These are phyloP conservation scores for Cardiosporidium cionae DNA, from an alignment of 169 alveolate species.

Conservation along the genomic window DNA sequence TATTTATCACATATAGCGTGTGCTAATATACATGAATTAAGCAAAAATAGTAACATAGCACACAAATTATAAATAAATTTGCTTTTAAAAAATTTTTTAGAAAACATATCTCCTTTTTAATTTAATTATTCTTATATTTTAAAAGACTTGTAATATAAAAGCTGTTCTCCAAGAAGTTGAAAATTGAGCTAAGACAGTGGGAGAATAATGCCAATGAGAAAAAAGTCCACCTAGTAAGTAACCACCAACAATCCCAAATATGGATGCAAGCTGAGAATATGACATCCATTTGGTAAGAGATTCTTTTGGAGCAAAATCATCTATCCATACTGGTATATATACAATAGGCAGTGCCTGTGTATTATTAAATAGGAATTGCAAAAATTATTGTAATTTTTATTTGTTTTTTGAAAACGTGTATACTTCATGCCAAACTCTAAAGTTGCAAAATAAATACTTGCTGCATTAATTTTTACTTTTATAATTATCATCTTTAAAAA, in stretches of 20 bases:
- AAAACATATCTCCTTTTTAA: no score
- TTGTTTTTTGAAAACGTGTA: not conserved
- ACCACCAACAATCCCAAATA: conserved; percentile 57
- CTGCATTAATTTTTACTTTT: no score
- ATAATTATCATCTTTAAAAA: no score
- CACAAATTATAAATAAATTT: no score
- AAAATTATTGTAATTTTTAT: no score
- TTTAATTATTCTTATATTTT: not conserved
- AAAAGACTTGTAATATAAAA: not conserved
- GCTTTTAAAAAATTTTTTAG: no score
- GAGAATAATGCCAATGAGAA: not conserved
- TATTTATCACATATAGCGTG: no score
- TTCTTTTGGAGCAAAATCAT: conserved; percentile 78
- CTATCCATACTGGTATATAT: conserved; percentile 90
- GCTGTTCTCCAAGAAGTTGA: not conserved
- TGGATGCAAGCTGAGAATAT: conserved; percentile 71
- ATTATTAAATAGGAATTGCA: conserved; percentile 7
- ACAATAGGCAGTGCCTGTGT: conserved; percentile 82
- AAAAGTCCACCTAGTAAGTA: not conserved
- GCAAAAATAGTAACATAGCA: no score
- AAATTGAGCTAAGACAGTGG: not conserved
- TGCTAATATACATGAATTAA: no score
- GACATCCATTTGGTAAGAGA: conserved; percentile 88
- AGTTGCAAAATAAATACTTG: no score
- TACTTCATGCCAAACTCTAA: no score